A percentile compares a stretch with the other conserved stretches of the same genome.
These are phyloP conservation scores for Cynanchum wilfordii DNA, from an alignment of 257 asterid species.

Conservation along the genomic window DNA sequence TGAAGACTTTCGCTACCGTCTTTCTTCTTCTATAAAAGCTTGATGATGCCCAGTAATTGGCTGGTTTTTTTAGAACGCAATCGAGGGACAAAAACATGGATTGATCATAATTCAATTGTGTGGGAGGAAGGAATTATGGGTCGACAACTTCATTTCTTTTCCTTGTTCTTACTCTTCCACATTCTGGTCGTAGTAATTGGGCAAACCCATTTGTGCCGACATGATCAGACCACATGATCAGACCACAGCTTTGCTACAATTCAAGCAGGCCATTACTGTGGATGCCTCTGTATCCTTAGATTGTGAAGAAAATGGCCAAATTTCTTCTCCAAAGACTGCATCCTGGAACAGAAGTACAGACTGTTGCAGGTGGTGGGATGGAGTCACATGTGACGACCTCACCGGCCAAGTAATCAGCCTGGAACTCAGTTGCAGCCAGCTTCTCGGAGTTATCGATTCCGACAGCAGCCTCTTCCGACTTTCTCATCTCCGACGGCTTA, in stretches of 20 bases:
- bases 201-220: slow-evolving; percentile 7
- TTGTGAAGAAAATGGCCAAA: not conserved
- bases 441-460: slow-evolving; percentile 14
- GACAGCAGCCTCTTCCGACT: slow-evolving; percentile 15
- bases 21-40: no score
- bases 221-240: slow-evolving; percentile 10
- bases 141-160: not conserved
- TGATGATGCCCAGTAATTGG: not conserved
- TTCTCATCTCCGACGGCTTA: slow-evolving; percentile 7
- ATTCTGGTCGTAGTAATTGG: not conserved
- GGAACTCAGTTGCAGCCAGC: slow-evolving; percentile 23
- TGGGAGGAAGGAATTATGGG: not conserved
- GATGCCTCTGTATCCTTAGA: not conserved
- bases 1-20: no score
- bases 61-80: not conserved
- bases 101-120: not conserved
- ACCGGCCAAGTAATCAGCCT: slow-evolving; percentile 19
- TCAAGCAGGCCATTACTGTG: slow-evolving; percentile 14
- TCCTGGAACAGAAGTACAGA: slow-evolving; percentile 18
- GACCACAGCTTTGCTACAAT: slow-evolving; percentile 16
- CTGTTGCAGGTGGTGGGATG: slow-evolving; percentile 19
- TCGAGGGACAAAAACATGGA: not conserved
- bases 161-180: slow-evolving; percentile 10
- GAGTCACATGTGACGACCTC: slow-evolving; percentile 7
- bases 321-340: not conserved